Evolutionary conservation across 192 early-diverging fungal species (phyloP).

Genomic region (Spinellus fusiger): DNA sequence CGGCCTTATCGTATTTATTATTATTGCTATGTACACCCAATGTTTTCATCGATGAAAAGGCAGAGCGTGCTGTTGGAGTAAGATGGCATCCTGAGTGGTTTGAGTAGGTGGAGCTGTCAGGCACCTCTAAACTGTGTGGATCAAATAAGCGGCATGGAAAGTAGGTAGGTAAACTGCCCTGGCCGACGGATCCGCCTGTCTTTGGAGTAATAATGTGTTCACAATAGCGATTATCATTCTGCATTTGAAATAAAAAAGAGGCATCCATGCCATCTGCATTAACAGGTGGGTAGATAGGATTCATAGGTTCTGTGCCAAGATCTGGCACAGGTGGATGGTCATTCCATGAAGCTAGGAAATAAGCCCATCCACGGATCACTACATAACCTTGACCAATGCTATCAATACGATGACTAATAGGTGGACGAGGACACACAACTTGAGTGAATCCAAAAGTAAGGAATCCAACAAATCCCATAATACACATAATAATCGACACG

Average conservation of each 20-base stretch:
- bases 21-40: constrained; percentile 16
- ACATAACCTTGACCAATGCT: constrained; percentile 35
- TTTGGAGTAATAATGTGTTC: constrained; percentile 39
- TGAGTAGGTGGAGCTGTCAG: constrained; percentile 11
- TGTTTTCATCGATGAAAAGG: constrained; percentile 1
- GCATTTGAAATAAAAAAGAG: constrained; percentile 58
- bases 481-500: constrained; percentile 69
- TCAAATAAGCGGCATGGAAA: constrained; percentile 31
- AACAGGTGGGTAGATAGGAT: constrained; percentile 48
- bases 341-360: constrained; percentile 43
- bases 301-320: constrained; percentile 17
- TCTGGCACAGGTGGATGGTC: constrained; percentile 20
- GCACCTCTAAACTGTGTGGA: constrained; percentile 5
- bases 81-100: constrained; percentile 31
- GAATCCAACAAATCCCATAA: constrained; percentile 74
- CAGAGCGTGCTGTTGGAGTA: constrained; percentile 6
- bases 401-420: constrained; percentile 33
- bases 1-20: constrained; percentile 24
- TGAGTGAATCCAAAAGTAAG: constrained; percentile 80
- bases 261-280: constrained; percentile 64
- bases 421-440: constrained; percentile 47
- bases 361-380: constrained; percentile 60
- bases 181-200: constrained; percentile 1
- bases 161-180: constrained; percentile 18
- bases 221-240: constrained; percentile 62